phyloP scores from a whole-genome alignment of 2,329 filamentous ascomycete species.

The Gremmenia infestans region DNA sequence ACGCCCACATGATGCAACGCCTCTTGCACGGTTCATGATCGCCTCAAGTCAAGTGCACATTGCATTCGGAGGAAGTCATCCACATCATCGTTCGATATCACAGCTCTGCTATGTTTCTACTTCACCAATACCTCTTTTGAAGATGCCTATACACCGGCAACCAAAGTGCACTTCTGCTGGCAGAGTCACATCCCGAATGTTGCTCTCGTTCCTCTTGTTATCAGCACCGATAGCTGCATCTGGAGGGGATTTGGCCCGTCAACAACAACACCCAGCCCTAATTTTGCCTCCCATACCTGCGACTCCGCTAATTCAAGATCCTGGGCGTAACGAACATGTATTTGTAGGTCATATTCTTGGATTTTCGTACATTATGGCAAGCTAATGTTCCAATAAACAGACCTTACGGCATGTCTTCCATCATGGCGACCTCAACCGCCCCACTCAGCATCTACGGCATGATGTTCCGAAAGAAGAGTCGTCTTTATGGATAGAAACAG shows the following conservation, averaged over 20 bases:
- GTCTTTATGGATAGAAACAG: slow-evolving; percentile 56
- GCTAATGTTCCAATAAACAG: slow-evolving; percentile 29
- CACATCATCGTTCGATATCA: background rate
- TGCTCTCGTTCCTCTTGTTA: slow-evolving; percentile 64
- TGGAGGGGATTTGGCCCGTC: slow-evolving; percentile 25
- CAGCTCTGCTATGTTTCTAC: slow-evolving; percentile 3
- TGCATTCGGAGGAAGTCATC: background rate
- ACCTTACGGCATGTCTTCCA: slow-evolving; percentile 86
- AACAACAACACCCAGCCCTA: slow-evolving; percentile 34
- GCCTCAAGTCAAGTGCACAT: background rate
- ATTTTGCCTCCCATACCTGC: slow-evolving; percentile 28
- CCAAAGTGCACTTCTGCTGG: slow-evolving; percentile 49
- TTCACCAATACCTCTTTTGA: slow-evolving; percentile 4
- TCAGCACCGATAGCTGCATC: slow-evolving; percentile 40
- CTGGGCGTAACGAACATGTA: slow-evolving; percentile 45
- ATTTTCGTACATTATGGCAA: background rate
- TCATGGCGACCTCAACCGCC: slow-evolving; percentile 77
- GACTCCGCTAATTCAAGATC: slow-evolving; percentile 40
- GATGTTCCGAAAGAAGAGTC: slow-evolving; percentile 56
- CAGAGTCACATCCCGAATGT: slow-evolving; percentile 56
- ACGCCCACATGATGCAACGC: background rate
- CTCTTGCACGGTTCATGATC: background rate
- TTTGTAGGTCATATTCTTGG: slow-evolving; percentile 40
- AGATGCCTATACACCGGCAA: slow-evolving; percentile 15
- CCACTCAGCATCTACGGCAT: slow-evolving; percentile 68